These are phyloP conservation scores for Cladosporium sp. DNA, from an alignment of 2,329 filamentous ascomycete genomes.

Conservation along the genomic window DNA sequence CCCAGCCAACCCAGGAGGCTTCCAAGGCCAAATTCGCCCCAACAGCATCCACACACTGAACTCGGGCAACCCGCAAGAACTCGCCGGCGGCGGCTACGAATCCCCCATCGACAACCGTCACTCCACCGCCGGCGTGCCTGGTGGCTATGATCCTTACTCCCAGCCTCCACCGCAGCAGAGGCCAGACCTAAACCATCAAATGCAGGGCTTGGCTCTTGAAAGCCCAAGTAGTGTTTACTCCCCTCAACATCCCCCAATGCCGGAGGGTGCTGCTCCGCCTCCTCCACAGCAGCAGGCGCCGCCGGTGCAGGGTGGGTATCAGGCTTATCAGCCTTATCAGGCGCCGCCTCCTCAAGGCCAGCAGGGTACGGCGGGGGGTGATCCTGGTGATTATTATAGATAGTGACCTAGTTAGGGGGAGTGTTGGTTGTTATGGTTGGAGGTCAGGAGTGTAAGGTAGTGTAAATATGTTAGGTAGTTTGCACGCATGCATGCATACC, in stretches of 20 bases:
- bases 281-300: conserved; percentile 5
- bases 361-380: conserved; percentile 22
- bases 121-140: conserved; percentile 17
- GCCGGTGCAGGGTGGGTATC: conserved; percentile 19
- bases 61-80: conserved; percentile 41
- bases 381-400: conserved; percentile 34
- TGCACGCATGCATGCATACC: no score
- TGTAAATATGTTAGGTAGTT: no score
- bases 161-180: conserved; percentile 14
- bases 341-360: conserved; percentile 17
- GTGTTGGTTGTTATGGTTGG: no score
- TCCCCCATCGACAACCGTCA: conserved; percentile 43
- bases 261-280: background rate
- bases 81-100: conserved; percentile 43
- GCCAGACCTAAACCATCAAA: conserved; percentile 22
- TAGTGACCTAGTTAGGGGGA: no score
- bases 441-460: background rate
- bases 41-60: conserved; percentile 36
- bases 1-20: conserved; percentile 21
- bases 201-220: conserved; percentile 26
- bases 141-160: conserved; percentile 21
- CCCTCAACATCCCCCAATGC: conserved; percentile 1
- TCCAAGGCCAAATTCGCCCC: conserved; percentile 35
- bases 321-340: conserved; percentile 29
- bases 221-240: conserved; percentile 25